phyloP scores from a whole-genome alignment of 495 filamentous ascomycete species.

The Opeltia flavorubescens region DNA sequence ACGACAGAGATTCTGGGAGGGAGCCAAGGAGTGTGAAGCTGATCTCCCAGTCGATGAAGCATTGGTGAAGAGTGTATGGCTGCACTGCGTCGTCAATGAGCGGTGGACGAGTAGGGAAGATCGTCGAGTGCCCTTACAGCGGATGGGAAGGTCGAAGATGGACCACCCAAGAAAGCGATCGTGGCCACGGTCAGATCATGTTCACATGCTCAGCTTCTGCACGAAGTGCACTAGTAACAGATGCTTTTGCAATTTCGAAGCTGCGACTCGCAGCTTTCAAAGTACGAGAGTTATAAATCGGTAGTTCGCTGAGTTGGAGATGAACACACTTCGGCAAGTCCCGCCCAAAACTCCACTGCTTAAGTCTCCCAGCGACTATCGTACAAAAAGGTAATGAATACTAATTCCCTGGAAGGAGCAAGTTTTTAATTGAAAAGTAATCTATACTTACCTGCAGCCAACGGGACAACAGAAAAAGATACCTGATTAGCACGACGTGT shows the following conservation, averaged over 20 bases:
- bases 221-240: neutral
- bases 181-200: neutral
- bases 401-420: no score
- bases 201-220: neutral
- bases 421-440: no score
- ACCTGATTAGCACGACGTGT: no score
- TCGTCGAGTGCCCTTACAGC: constrained; percentile 4
- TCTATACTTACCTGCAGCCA: no score
- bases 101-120: neutral
- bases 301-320: neutral
- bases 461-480: no score
- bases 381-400: no score
- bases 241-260: neutral
- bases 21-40: no score
- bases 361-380: no score
- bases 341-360: neutral
- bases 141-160: constrained; percentile 7
- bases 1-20: neutral
- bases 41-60: neutral
- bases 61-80: constrained; percentile 1
- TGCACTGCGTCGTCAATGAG: neutral
- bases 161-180: neutral
- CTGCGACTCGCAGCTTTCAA: neutral
- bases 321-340: neutral
- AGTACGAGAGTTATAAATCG: no score